Conservation (phyloP, 2,329 filamentous ascomycete genomes). For the Thielaviopsis musarum region DNA sequence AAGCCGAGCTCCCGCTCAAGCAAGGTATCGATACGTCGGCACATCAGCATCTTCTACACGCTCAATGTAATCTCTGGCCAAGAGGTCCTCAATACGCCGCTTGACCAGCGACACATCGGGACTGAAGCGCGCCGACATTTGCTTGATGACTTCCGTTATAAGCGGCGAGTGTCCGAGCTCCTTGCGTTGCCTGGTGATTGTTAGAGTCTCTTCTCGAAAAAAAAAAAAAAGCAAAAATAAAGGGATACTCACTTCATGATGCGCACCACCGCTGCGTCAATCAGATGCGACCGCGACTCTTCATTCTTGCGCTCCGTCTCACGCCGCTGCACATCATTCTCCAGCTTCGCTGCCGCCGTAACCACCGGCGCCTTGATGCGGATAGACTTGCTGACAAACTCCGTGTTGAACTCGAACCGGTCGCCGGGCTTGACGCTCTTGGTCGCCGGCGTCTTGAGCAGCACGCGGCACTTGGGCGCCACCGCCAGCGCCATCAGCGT, state of each 20-base stretch:
- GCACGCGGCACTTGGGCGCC: constrained; percentile 63
- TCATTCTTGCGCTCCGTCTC: constrained; percentile 63
- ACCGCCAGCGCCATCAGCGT: constrained; percentile 71
- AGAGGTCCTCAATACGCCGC: constrained; percentile 62
- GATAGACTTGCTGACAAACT: constrained; percentile 66
- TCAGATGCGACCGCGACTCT: constrained; percentile 50
- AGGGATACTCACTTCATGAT: constrained; percentile 66
- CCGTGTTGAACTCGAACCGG: constrained; percentile 64
- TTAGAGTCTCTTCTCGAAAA: constrained; percentile 17
- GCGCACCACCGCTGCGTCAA: constrained; percentile 62
- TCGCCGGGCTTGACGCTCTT: constrained; percentile 65
- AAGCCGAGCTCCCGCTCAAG: no score
- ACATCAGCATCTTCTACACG: constrained; percentile 49
- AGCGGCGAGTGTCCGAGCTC: constrained; percentile 52
- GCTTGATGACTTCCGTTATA: constrained; percentile 53
- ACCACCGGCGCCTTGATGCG: constrained; percentile 84
- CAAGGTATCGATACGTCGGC: constrained; percentile 55
- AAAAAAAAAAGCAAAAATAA: not conserved
- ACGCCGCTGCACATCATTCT: constrained; percentile 51
- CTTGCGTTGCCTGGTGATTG: constrained; percentile 48
- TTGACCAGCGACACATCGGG: constrained; percentile 66
- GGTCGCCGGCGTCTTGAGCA: constrained; percentile 63
- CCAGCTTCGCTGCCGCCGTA: constrained; percentile 65
- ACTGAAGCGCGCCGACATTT: constrained; percentile 52
- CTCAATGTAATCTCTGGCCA: constrained; percentile 63